These are phyloP conservation scores for Mortierella antarctica DNA, from an alignment of 192 early-diverging fungal species.

Conservation along the genomic window DNA sequence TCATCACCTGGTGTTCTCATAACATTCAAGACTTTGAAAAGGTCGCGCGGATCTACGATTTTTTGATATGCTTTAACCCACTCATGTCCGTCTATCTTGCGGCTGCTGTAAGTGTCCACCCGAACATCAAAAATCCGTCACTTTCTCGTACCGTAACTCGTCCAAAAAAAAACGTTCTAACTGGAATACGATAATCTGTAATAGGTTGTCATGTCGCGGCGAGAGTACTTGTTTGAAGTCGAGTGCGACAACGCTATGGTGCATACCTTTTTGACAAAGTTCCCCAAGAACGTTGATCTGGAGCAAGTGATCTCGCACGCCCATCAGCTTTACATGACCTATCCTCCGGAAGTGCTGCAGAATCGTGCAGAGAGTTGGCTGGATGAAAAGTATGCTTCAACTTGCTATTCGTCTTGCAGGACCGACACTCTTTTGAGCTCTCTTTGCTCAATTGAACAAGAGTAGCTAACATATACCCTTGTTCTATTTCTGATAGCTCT, in stretches of 20 bases:
- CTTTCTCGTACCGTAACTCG: neutral
- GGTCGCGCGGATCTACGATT: constrained; percentile 61
- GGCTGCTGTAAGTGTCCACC: constrained; percentile 40
- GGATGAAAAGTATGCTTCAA: constrained; percentile 49
- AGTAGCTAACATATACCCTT: too few relatives aligned
- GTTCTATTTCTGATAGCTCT: constrained; percentile 4
- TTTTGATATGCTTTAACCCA: constrained; percentile 62
- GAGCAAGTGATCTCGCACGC: constrained; percentile 52
- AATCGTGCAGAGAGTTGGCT: constrained; percentile 44
- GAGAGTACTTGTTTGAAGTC: constrained; percentile 53
- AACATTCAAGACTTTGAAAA: constrained; percentile 57
- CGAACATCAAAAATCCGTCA: neutral
- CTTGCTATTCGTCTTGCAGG: neutral
- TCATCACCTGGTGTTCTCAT: constrained; percentile 72
- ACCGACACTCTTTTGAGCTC: neutral
- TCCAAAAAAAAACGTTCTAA: neutral
- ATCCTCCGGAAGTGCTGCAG: constrained; percentile 51
- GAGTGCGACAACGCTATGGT: constrained; percentile 58
- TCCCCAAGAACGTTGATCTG: constrained; percentile 60
- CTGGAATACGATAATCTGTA: neutral
- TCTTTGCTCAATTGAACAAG: neutral
- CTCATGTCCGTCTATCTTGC: constrained; percentile 62
- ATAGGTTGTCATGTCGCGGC: constrained; percentile 60
- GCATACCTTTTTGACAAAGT: constrained; percentile 63
- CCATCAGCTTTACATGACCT: constrained; percentile 44